Conservation (phyloP, 164 flowering plant species). For the Tetrastigma voinierianum region DNA sequence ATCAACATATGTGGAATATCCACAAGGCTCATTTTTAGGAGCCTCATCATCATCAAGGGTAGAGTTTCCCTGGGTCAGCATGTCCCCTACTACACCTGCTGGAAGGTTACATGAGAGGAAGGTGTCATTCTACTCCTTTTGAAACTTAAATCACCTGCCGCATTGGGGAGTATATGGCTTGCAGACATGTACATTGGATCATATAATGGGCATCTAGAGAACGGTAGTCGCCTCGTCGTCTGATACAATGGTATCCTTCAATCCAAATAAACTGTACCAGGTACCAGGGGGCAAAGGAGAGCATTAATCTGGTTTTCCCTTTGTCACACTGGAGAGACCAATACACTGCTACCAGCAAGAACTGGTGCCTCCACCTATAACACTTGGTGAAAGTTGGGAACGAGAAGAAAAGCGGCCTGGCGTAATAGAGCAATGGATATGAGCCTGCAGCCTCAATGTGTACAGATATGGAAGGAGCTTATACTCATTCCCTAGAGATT, state of each 20-base stretch:
- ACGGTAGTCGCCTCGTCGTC: constrained; percentile 37
- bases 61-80: constrained; percentile 58
- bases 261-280: constrained; percentile 79
- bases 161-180: constrained; percentile 82
- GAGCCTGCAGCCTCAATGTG: constrained; percentile 80
- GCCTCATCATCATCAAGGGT: constrained; percentile 68
- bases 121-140: constrained; percentile 59
- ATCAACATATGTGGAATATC: constrained; percentile 47
- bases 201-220: constrained; percentile 74
- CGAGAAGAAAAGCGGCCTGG: constrained; percentile 82
- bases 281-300: constrained; percentile 72
- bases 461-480: constrained; percentile 77
- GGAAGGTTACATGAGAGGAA: constrained; percentile 61
- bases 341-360: constrained; percentile 70
- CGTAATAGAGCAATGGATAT: constrained; percentile 69
- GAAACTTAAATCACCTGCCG: constrained; percentile 72
- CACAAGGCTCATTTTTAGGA: constrained; percentile 63
- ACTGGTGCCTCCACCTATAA: constrained; percentile 73
- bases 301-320: constrained; percentile 45
- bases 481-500: constrained; percentile 75
- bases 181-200: constrained; percentile 75
- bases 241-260: constrained; percentile 44
- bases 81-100: constrained; percentile 40
- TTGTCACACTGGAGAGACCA: constrained; percentile 72
- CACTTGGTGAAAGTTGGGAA: constrained; percentile 49